phyloP scores from a whole-genome alignment of 306 rosid genomes.

The Rosa multiflora region DNA sequence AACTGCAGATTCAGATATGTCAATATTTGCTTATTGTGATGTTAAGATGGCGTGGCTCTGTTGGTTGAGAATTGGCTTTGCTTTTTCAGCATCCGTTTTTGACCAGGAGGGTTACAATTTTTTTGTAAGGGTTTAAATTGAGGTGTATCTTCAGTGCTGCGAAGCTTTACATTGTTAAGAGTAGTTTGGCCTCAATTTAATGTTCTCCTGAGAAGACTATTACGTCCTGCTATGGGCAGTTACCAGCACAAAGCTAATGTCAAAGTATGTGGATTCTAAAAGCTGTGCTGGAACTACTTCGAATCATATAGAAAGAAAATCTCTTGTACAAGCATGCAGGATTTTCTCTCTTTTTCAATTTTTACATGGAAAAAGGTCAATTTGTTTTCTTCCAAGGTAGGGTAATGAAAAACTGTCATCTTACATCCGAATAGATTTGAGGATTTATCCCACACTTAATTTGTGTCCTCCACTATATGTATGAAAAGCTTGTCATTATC shows the following conservation, averaged over 20 bases:
- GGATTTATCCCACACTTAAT: slow-evolving; percentile 14
- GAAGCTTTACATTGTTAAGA: too few relatives aligned
- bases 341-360: background rate
- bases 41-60: background rate
- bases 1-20: background rate
- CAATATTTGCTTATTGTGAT: background rate
- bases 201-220: background rate
- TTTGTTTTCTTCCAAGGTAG: background rate
- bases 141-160: too few relatives aligned
- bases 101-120: background rate
- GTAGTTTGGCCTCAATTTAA: background rate
- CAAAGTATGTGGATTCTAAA: background rate
- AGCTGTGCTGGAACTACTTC: background rate
- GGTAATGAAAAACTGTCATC: background rate
- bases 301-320: background rate
- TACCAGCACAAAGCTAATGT: background rate
- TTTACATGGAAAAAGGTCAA: background rate
- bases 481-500: slow-evolving; percentile 80
- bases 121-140: too few relatives aligned
- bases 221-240: background rate
- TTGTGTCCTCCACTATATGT: slow-evolving; percentile 41
- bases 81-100: background rate
- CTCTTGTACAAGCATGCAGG: background rate
- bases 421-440: background rate
- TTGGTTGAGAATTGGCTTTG: background rate